Conservation (phyloP, 495 filamentous ascomycete genomes). For the Echria macrotheca region DNA sequence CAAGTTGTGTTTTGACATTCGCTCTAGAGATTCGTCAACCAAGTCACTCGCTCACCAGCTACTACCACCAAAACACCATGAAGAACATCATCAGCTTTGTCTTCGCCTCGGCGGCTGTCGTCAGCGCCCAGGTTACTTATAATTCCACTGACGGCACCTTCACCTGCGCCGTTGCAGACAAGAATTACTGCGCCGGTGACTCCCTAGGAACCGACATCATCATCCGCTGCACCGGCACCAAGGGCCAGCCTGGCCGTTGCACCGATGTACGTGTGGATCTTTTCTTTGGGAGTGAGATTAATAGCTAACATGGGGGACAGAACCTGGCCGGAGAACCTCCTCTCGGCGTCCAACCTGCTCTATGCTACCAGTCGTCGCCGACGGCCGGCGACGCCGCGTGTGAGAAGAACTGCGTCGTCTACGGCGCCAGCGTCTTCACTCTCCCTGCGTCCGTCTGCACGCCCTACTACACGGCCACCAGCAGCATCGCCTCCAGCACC, state of each 20-base stretch:
- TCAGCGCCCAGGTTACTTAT: conserved; percentile 21
- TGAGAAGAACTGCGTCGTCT: conserved; percentile 36
- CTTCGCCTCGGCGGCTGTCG: conserved; percentile 23
- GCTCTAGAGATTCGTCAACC: too few species aligned
- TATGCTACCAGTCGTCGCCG: conserved; percentile 23
- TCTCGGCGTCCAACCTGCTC: conserved; percentile 15
- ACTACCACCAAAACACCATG: conserved; percentile 19
- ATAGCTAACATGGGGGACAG: conserved; percentile 15
- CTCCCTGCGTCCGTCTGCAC: conserved; percentile 21
- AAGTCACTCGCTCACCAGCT: conserved; percentile 6
- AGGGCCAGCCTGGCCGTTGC: conserved; percentile 21
- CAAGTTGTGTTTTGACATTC: conserved; percentile 5
- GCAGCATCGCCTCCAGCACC: neutral
- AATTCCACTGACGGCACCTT: conserved; percentile 11
- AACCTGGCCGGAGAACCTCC: conserved; percentile 28
- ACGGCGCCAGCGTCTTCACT: conserved; percentile 21
- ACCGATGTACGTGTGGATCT: conserved; percentile 14
- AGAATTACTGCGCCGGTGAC: conserved; percentile 25
- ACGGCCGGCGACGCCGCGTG: conserved; percentile 27
- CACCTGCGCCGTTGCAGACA: conserved; percentile 22
- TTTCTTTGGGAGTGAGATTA: neutral
- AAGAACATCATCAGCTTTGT: conserved; percentile 22
- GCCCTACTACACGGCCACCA: conserved; percentile 16
- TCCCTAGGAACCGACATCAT: conserved; percentile 30
- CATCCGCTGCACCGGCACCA: conserved; percentile 26